Base-by-base conservation (phyloP, 1,139 yeast species). In the Lodderomyces theae region DNA sequence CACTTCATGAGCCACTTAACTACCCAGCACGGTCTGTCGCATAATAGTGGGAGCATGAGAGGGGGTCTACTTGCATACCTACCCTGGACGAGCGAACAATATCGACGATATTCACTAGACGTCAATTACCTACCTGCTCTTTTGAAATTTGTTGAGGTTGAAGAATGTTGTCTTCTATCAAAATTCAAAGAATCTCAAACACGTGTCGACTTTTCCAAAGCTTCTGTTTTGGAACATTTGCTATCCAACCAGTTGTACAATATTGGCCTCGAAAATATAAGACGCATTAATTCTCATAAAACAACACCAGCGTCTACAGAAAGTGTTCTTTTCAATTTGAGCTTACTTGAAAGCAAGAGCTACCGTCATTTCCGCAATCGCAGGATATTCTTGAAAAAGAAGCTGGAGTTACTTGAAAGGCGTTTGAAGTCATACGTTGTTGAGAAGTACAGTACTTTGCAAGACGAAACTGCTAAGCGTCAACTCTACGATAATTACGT, bases 241-340 rank as follows among this genome's bases (percentile, higher is more conserved):
- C 19, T 42, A 48, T 19, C 43, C 35, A 28, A 50, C 9, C 56
- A 53, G 23, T 48, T 52, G 33, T 52, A 46, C 41, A 45, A 42
- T 19, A 21, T 54, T 4, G 62, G 56, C 2, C 35, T 54, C 12
- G 23, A 38, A 8, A 30, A 21, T 12, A n/a, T 19, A 17, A 13
- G 26, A 15, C 16, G 30, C 22, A 26, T 15, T 5, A 18, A 24
- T 5, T 30, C 28, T 10, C 18, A 18, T 22, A 25, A 17, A 3
- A 7, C 19, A 7, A 11, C 34, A 11, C 26, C 42, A 12, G 3
- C 24, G 17, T 18, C 8, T 17, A 49, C 49, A 29, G 70, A 65
- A 40, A 31, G 42, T 19, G 51, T 63, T 34, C 63, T 64, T 61
- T 57, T 61, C 29, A 25, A 28, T n/a, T 11, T 42, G 12, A 38